Base-by-base conservation (phyloP, 768 basidiomycete species). In the Suillus cothurnatus region DNA sequence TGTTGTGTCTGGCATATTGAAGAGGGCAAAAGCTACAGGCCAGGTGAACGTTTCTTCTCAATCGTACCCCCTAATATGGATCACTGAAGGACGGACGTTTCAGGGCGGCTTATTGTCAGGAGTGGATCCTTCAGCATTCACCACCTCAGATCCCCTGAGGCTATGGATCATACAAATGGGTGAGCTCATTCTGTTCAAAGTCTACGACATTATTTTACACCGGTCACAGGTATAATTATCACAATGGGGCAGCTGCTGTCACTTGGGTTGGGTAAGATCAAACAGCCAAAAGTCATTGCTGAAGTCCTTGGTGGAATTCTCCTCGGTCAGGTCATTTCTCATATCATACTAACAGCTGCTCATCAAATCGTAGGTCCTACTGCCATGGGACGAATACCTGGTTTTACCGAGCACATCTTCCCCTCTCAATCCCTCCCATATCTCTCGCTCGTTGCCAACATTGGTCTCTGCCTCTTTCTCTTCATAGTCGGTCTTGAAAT, bases 401-500 rank as follows among this genome's bases (percentile, higher is more conserved):
- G 91, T 19, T 99, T 99, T 78, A 89, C 94, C 0, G 53, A 89
- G 49, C 89, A 91, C 73, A 88, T 98, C 63, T 99, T 99, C 75
- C 95, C 97, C 0, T 0, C 77, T 0, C 76, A 74, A 0, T 95
- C 94, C 0, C 70, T 85, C 5, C 81, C 95, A 0, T 97, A 87
- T 75, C 87, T 99, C 39, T 89, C 87, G 47, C 89, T 99, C 41
- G 89, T 92, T 32, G 93, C 97, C 23, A 94, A 91, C 71, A 92
- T 99, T 68, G 97, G 93, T 1, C 84, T 94, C 9, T 90, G 89
- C 68, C 86, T 95, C 55, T 95, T 94, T 79, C 85, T 98, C 14
- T 98, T 98, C 81, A 86, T 98, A 66, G 90, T 98, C 41, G 97
- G 97, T 0, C 87, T 97, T 23, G 93, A 94, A 78, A 95, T 97